Evolutionary conservation across 306 rosid species (phyloP), one percentile per base, ranked within the genome.

Genomic region (Castanopsis chinensis): DNA sequence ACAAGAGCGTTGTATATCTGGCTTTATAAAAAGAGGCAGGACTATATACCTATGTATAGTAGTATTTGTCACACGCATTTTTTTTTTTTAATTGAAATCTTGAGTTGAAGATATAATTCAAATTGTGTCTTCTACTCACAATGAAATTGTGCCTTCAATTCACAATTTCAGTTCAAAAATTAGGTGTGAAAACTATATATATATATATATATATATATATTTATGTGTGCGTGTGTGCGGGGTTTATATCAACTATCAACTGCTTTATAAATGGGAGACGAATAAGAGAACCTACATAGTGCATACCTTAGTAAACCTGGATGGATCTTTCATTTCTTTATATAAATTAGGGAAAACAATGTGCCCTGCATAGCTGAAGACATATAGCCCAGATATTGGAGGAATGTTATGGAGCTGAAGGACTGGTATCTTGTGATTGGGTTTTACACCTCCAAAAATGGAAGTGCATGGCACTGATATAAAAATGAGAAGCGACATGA

Each of bases 291-390:
- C 17, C 53, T n/a, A 71, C 51, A 14, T 81, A 90, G 96, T 25
- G 71, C 51, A 14, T 81, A 92, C 97, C 94, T 88, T 91, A 35
- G 90, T 89, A 77, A 91, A 93, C 83, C 84, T 91, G 53, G 92
- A 87, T n/a, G 97, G 97, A 60, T 93, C 94, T 82, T 84, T 93
- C 97, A 93, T 93, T 83, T 92, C 57, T 37, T 80, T 87, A 76
- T 91, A 89, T n/a, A 93, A 78, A 73, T 91, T 53, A 63, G 96
- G 96, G 79, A 93, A 89, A 41, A 93, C 96, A 49, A 89, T 57
- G 58, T 93, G 97, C 45, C 96, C 97, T 33, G 90, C 93, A 78
- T 73, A 91, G 78, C 93, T 55, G 69, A 85, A 93, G 13, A 88
- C 56, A 63, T 83, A 89, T 32, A 93, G 82, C 17, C 97, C 97